Evolutionary conservation across 169 alveolate genomes (phyloP).

Genomic region (Plasmodium vivax): DNA sequence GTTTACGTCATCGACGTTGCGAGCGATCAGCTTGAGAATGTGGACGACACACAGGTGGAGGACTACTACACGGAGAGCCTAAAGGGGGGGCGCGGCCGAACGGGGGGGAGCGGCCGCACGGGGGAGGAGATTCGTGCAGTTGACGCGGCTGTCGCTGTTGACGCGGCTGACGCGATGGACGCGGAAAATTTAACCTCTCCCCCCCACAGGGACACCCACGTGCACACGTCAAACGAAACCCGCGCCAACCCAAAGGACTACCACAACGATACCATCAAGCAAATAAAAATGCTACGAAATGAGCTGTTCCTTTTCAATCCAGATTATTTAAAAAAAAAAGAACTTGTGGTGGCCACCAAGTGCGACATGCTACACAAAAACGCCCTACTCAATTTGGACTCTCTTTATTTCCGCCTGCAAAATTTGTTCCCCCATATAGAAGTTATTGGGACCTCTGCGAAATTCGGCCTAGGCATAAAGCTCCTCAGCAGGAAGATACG

Average conservation of each 20-base stretch:
- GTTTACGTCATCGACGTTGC: conserved; percentile 83
- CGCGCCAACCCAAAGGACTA: conserved; percentile 30
- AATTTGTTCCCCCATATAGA: conserved; percentile 78
- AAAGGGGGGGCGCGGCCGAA: background rate
- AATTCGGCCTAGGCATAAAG: conserved; percentile 85
- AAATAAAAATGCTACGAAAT: conserved; percentile 66
- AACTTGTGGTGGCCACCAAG: conserved; percentile 82
- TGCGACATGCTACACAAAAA: conserved; percentile 87
- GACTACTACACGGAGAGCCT: conserved; percentile 24
- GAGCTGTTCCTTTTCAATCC: conserved; percentile 69
- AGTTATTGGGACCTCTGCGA: conserved; percentile 86
- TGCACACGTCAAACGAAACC: background rate
- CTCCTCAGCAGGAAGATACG: conserved; percentile 55
- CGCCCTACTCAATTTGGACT: conserved; percentile 82
- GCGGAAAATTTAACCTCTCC: background rate
- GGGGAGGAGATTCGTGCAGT: background rate
- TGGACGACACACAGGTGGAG: conserved; percentile 48
- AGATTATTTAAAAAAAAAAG: conserved; percentile 66
- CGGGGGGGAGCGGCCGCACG: too few species aligned
- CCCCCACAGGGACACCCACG: background rate
- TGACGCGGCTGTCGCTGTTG: background rate
- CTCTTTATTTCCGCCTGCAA: conserved; percentile 79
- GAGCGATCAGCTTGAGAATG: conserved; percentile 45
- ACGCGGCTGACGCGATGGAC: background rate
- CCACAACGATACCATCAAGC: conserved; percentile 64